Conservation (phyloP, 2,329 filamentous ascomycete genomes). For the Colletotrichum caudatum region DNA sequence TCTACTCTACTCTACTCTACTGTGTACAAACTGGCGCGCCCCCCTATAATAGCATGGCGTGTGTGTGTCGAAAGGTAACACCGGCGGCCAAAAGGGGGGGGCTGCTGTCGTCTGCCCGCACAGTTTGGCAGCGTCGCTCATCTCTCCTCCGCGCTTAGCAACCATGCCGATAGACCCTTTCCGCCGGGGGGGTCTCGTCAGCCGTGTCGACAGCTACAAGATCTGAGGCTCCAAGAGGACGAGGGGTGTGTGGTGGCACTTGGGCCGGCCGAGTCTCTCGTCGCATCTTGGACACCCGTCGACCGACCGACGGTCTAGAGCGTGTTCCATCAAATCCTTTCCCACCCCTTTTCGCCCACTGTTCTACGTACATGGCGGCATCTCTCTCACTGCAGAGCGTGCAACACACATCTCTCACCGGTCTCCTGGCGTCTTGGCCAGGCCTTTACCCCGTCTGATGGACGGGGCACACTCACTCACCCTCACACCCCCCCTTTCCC, state of each 20-base stretch:
- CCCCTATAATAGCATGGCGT: too few relatives aligned
- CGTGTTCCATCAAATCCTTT: slow-evolving; percentile 20
- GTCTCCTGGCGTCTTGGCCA: slow-evolving; percentile 22
- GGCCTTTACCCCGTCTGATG: slow-evolving; percentile 19
- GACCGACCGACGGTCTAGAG: slow-evolving; percentile 20
- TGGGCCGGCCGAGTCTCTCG: slow-evolving; percentile 10
- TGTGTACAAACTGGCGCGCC: not conserved
- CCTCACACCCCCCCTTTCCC: slow-evolving; percentile 6
- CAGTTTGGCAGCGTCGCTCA: slow-evolving; percentile 16
- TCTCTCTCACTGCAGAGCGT: not conserved
- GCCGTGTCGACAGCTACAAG: slow-evolving; percentile 18
- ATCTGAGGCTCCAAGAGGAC: slow-evolving; percentile 4
- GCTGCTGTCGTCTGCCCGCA: not conserved
- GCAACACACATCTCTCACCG: slow-evolving; percentile 1
- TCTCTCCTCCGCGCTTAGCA: slow-evolving; percentile 17
- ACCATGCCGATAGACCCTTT: slow-evolving; percentile 25
- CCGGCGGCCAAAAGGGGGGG: not conserved
- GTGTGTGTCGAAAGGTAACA: slow-evolving; percentile 1
- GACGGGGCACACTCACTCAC: slow-evolving; percentile 15
- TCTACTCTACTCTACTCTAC: slow-evolving; percentile 2
- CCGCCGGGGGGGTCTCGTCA: slow-evolving; percentile 19
- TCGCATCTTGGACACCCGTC: slow-evolving; percentile 19
- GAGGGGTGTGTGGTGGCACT: not conserved
- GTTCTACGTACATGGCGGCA: not conserved
- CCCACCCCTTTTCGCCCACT: not conserved